phyloP scores from a whole-genome alignment of 129 eudicot species.

The Artemisia argyi region DNA sequence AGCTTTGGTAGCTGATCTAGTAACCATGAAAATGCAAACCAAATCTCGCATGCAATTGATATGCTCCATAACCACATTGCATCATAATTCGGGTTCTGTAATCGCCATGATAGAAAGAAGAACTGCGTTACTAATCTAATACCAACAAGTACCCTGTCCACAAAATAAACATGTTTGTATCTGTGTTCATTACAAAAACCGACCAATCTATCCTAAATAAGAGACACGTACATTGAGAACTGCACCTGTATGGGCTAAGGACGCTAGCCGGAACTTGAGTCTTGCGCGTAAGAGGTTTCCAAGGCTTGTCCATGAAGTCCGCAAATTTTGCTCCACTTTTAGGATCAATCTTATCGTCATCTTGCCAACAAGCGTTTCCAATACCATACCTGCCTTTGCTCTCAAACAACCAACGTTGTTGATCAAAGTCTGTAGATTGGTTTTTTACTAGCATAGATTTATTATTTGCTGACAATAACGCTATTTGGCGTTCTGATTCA shows the following conservation, averaged over 20 bases:
- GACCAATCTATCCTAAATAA: too few relatives aligned
- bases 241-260: slow-evolving; percentile 4
- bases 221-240: too few relatives aligned
- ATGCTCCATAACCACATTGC: slow-evolving; percentile 90
- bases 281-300: slow-evolving; percentile 94
- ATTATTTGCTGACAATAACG: slow-evolving; percentile 32
- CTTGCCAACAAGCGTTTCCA: slow-evolving; percentile 84
- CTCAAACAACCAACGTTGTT: slow-evolving; percentile 86
- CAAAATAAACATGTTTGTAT: too few relatives aligned
- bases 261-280: slow-evolving; percentile 54
- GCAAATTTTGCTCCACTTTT: slow-evolving; percentile 42
- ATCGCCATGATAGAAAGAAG: slow-evolving; percentile 70
- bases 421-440: slow-evolving; percentile 77
- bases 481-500: slow-evolving; percentile 7
- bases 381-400: slow-evolving; percentile 90
- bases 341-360: slow-evolving; percentile 46
- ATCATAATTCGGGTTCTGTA: slow-evolving; percentile 67
- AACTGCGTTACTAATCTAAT: slow-evolving; percentile 49
- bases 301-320: slow-evolving; percentile 85
- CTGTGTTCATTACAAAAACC: too few relatives aligned
- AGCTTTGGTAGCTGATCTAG: slow-evolving; percentile 83
- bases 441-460: slow-evolving; percentile 66
- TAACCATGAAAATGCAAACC: slow-evolving; percentile 94
- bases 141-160: slow-evolving; percentile 60
- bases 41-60: slow-evolving; percentile 71